Base-by-base conservation (phyloP, 2,329 filamentous ascomycete species). In the Fusarium sp. region DNA sequence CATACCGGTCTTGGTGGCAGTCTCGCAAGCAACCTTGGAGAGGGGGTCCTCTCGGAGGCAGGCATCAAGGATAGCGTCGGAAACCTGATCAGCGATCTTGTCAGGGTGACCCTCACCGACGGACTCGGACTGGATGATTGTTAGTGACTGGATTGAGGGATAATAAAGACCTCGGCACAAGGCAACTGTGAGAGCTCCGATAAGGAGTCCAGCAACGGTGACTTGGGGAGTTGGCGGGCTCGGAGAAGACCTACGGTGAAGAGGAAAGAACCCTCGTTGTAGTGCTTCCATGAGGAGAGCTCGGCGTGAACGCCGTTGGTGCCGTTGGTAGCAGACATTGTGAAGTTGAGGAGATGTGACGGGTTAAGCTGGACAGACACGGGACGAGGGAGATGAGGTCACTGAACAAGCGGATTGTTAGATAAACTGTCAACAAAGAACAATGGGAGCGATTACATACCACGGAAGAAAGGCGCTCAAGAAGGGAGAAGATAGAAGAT, bases 1-100 rank as follows among this genome's bases (percentile, higher is more conserved):
- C 96, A 99, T 92, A 83, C 96, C 96, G 75, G 96, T 99, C 92
- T 99, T 99, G 86, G 96, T 97, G 77, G 96, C 96, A 74, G 95
- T 97, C 88, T 99, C 96, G 84, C 96, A 99, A 81, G 96, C 96
- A 76, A 98, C 91, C 88, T 98, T 99, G 87, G 96, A 98, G 79
- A 97, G 89, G 72, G 95, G 95, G 81, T 99, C 96, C 83, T 96
- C 91, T 69, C 87, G 86, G 78, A 99, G 87, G 86, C 96, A 98
- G 84, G 96, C 96, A 87, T 99, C 96, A 85, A 99, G 94, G 78
- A 99, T 89, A 76, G 96, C 95, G 85, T 99, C 96, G 69, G 95
- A 98, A 78, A 98, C 93, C 87, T 99, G 96, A 81, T 99, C 96
- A 82, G 92, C 93, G 80, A 97, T 97, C 91, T 97, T 97, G 83